Conservation (phyloP, 345 rosid genomes). For the Carallia brachiata region DNA sequence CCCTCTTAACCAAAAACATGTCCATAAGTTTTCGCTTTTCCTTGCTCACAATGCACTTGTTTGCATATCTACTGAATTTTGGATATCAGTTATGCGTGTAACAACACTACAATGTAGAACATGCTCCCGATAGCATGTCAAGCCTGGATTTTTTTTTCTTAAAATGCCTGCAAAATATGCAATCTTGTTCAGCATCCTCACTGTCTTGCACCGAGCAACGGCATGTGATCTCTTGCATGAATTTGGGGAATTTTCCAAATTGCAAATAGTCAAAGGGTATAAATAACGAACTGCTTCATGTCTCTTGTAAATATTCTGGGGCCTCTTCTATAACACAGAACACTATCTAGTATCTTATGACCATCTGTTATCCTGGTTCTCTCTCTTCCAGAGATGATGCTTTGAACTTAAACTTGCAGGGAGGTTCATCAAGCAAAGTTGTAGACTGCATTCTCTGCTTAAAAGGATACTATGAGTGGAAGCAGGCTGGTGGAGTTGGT, state of each 20-base stretch:
- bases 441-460: slow-evolving; percentile 96
- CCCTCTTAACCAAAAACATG: not conserved
- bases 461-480: slow-evolving; percentile 95
- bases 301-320: not conserved
- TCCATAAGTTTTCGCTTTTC: not conserved
- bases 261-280: too few relatives aligned
- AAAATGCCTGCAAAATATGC: too few relatives aligned
- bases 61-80: not conserved
- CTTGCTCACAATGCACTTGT: not conserved
- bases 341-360: not conserved
- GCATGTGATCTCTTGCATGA: too few relatives aligned
- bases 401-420: slow-evolving; percentile 39
- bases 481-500: slow-evolving; percentile 88
- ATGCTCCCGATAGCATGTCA: too few relatives aligned
- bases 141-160: too few relatives aligned
- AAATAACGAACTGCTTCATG: not conserved
- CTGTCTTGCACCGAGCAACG: too few relatives aligned
- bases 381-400: not conserved
- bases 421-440: slow-evolving; percentile 90
- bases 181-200: too few relatives aligned
- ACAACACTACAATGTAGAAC: too few relatives aligned
- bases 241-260: too few relatives aligned
- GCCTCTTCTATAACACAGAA: not conserved
- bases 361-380: not conserved
- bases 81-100: too few relatives aligned